Evolutionary conservation across 352 stramenopile genomes (phyloP).

Genomic region (Phytopythium sindhum): DNA sequence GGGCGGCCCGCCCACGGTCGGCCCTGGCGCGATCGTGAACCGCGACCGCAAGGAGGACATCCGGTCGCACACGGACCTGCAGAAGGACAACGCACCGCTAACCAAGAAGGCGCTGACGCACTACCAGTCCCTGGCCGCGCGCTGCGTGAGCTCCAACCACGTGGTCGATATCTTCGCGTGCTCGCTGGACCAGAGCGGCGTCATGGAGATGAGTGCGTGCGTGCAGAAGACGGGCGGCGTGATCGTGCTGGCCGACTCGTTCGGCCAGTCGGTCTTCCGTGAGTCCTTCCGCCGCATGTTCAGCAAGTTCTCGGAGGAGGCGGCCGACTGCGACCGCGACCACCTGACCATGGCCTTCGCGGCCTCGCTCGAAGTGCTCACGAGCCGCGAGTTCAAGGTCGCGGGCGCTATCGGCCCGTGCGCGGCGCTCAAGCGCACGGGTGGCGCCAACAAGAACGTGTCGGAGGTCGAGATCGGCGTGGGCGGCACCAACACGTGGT

Average conservation of each 20-base stretch:
- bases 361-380: slow-evolving; percentile 96
- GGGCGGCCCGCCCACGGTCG: slow-evolving; percentile 94
- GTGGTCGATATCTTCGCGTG: slow-evolving; percentile 99
- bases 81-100: slow-evolving; percentile 93
- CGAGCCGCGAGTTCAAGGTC: slow-evolving; percentile 98
- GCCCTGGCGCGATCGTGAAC: slow-evolving; percentile 94
- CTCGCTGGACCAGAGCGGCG: slow-evolving; percentile 95
- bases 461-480: slow-evolving; percentile 96
- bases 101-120: slow-evolving; percentile 95
- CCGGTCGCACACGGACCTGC: slow-evolving; percentile 93
- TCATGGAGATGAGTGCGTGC: slow-evolving; percentile 98
- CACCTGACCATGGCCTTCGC: slow-evolving; percentile 96
- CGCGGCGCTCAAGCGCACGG: slow-evolving; percentile 94
- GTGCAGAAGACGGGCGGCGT: slow-evolving; percentile 98
- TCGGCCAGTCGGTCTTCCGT: slow-evolving; percentile 98
- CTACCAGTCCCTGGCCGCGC: slow-evolving; percentile 94
- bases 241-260: slow-evolving; percentile 98
- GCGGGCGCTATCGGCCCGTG: slow-evolving; percentile 97
- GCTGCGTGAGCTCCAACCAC: slow-evolving; percentile 91
- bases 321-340: slow-evolving; percentile 92
- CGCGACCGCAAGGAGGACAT: slow-evolving; percentile 97
- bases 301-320: slow-evolving; percentile 93
- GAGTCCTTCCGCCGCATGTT: slow-evolving; percentile 98
- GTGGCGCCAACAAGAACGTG: slow-evolving; percentile 88
- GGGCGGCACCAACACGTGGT: slow-evolving; percentile 91